Base-by-base conservation (phyloP, 2,329 filamentous ascomycete genomes). In the Sarocladium oryzae region DNA sequence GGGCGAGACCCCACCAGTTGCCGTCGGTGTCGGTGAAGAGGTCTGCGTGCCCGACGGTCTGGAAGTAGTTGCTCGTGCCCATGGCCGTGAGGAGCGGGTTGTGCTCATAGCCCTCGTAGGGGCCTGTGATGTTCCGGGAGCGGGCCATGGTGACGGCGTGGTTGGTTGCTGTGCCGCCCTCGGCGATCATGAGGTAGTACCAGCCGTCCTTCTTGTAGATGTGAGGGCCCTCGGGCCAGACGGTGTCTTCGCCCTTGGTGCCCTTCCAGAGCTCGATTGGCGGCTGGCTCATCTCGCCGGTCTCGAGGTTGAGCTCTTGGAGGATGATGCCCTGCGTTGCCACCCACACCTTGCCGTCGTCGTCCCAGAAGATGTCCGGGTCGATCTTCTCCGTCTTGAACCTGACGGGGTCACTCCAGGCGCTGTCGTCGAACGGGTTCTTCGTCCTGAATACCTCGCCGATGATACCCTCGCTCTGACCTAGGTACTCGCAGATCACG, bases 331-430 rank as follows among this genome's bases (percentile, higher is more conserved):
- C 10, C 62, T 71, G 28, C 1, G 55, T 53, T 0, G 68, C 69
- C 3, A 79, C 71, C 52, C 81, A 82, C 0, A 72, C 65, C 52
- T 70, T 75, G 1, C 78, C 79, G 43, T 82, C 73, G 1, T 72
- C 70, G 48, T 82, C 75, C 74, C 77, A 82, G 56, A 79, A 78
- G 0, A 63, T 30, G 8, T 64, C 7, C 0, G 78, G 75, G 50
- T 84, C 80, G 50, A 64, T 63, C 6, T 57, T 56, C 0, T 49
- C 55, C 15, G 60, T 55, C 5, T 52, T 54, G 28, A 63, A 63
- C 1, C 55, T 56, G 0, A 63, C 56, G 0, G 61, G 60, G 26
- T 63, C 61, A 8, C 57, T 58, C 62, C 62, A 63, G 0, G 55
- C 49, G 1, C 54, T 52, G 9, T 60, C 58, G 0, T 57, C 51